Evolutionary conservation across 148 eudicot species (phyloP), one percentile per base, ranked within the genome.

Genomic region (Gaultheria prostrata): DNA sequence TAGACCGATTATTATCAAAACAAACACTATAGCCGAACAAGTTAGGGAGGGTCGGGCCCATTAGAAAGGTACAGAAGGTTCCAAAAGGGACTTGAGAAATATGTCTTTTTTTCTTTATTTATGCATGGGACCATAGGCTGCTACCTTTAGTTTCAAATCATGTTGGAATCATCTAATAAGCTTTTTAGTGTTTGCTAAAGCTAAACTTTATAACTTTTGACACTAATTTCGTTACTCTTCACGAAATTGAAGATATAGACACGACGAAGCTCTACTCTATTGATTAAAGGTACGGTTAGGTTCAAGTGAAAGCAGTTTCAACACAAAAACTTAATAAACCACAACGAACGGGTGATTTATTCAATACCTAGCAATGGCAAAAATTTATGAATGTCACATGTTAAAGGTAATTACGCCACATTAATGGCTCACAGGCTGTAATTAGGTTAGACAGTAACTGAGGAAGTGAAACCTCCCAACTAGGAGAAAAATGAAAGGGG

Each of bases 391-490:
- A 45, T 24, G 32, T 30, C 35, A 28, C 72, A 67, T 13, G 72
- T 67, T 67, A 12, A 53, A n/a, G 3, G 20, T 13, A 70, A 45
- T 28, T 2, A 39, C 24, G 20, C 51, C 20, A 61, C 73, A 80
- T 45, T 63, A 15, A 26, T 43, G 54, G 17, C 2, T 24, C 73
- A 80, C 26, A 80, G 43, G 35, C 73, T 24, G 43, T n/a, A 39
- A 13, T 57, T 80, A 3, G 8, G 48, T 12, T 45, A 80, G 24
- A 32, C 63, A 80, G 74, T 63, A 32, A 59, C 50, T 39, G 73
- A 80, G 73, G 28, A 35, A 12, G 6, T 24, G 69, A 80, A 80
- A 63, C 54, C 82, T 80, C 73, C 51, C 81, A 8, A 56, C 14
- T 6, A 56, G 11, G 48, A 32, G 28, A 56, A 18, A 78, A 78